phyloP scores from a whole-genome alignment of 371 early-diverging fungal genomes.

The Nematocida sp. region DNA sequence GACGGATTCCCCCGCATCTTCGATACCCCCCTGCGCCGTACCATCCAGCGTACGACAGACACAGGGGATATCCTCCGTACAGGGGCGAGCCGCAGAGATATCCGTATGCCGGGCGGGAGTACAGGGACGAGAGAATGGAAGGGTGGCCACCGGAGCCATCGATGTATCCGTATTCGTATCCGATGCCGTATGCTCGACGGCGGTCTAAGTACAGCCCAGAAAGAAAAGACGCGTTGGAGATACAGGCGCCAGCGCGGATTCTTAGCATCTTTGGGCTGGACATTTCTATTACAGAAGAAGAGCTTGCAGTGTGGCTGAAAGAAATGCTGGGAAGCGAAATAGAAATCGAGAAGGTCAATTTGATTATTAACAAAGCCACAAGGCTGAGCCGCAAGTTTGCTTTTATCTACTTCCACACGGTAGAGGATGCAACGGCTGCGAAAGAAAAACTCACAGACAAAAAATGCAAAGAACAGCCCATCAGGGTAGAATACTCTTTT shows the following conservation, averaged over 20 bases:
- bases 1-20: background rate
- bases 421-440: slow-evolving; percentile 58
- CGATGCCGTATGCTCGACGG: no score
- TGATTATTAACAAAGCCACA: slow-evolving; percentile 55
- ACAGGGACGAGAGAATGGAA: no score
- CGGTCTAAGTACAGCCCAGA: no score
- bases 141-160: no score
- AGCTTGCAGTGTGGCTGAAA: slow-evolving; percentile 55
- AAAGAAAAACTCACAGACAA: slow-evolving; percentile 56
- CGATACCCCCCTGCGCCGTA: background rate
- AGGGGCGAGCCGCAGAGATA: background rate
- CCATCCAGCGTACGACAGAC: background rate
- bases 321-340: slow-evolving; percentile 48
- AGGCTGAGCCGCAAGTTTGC: slow-evolving; percentile 57
- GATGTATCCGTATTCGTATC: no score
- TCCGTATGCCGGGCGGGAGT: no score
- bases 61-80: slow-evolving; percentile 2
- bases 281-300: slow-evolving; percentile 49
- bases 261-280: slow-evolving; percentile 61
- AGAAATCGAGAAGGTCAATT: slow-evolving; percentile 35
- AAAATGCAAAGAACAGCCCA: slow-evolving; percentile 43
- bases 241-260: slow-evolving; percentile 51
- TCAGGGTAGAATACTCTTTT: slow-evolving; percentile 60
- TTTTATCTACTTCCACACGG: slow-evolving; percentile 59
- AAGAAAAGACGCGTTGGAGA: no score